Base-by-base conservation (phyloP, 345 rosid species). In the Psidium friedrichsthalianum region DNA sequence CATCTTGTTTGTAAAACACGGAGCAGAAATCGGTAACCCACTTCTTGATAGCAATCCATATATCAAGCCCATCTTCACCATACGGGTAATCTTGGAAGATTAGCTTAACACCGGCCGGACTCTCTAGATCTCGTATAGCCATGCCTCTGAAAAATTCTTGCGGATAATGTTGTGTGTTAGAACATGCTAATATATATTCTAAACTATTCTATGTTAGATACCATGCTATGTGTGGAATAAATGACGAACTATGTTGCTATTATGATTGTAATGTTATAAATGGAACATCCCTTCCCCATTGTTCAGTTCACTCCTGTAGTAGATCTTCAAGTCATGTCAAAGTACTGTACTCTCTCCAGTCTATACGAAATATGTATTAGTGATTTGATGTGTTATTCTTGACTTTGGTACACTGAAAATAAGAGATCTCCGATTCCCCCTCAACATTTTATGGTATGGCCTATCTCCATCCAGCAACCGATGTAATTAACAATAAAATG, bases 51-150 rank as follows among this genome's bases (percentile, higher is more conserved):
- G 94, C 92, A 20, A 14, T 44, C 95, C 95, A 94, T 86, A 94
- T 88, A 5, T 92, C 92, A 83, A 94, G 93, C 81, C 93, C 96
- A 61, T 93, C 95, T 86, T 88, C 85, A 74, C 89, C 96, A 86
- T 94, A 94, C 14, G 96, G 96, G 87, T 92, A 93, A 87, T 94
- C 96, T 55, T 89, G 83, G 47, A 93, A 87, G 83, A 92, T 87
- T 51, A 93, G 89, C 87, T 85, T 89, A 64, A 89, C 91, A 27
- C 93, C 93, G 14, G 87, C 85, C 7, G 91, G 91, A 85, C 56
- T 84, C 53, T 88, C 88, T 36, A 86, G 83, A 85, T 93, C 91
- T 81, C 88, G 83, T 18, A 91, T 57, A 49, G 94, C 96, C 90
- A 92, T 69, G 58, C 91, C 84, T 88, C 96, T 94, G 91, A 61